Evolutionary conservation across 352 stramenopile species (phyloP), one percentile per base, ranked within the genome.

Genomic region (Phytopythium montanum): DNA sequence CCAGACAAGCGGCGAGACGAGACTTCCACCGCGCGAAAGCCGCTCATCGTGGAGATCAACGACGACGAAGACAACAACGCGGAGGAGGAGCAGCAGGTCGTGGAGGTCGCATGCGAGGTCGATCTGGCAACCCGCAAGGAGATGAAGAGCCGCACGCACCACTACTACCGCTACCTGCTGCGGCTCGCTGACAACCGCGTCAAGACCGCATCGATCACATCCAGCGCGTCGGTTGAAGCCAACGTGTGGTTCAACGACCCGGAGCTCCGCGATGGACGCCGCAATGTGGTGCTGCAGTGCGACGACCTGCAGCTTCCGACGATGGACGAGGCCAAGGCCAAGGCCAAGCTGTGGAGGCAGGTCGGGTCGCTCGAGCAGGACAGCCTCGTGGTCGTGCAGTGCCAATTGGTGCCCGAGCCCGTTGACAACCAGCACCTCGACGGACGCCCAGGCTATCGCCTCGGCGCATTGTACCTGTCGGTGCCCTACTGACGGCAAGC

Each of bases 321-420:
- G 28, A 9, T 62, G 7, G 16, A 10, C 14, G 45, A 26, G 28
- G 36, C 41, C 19, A 21, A n/a, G 28, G 36, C 41, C 19, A 21
- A n/a, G 16, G 56, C 62, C 10, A 90, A 88, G 63, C 14, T 87
- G 8, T 92, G 83, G 83, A 90, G 78, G 59, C 83, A 90, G 57
- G 77, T 92, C 26, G 81, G 83, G 19, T 90, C 79, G 31, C 61
- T 92, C 6, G 69, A 90, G 36, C 76, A 92, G 41, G 65, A 65
- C 21, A 88, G 72, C 45, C 71, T 72, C 13, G 71, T 87, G 21
- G 76, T 94, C 23, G 70, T 94, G n/a, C 85, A 91, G 60, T 90
- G 79, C 48, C 84, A 94, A 62, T 68, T 90, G 42, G 71, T 86
- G 21, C 23, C 19, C 9, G 59, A 61, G 25, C 7, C 57, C 26